Base-by-base conservation (phyloP, 148 eudicot genomes). In the Chenopodium formosanum region DNA sequence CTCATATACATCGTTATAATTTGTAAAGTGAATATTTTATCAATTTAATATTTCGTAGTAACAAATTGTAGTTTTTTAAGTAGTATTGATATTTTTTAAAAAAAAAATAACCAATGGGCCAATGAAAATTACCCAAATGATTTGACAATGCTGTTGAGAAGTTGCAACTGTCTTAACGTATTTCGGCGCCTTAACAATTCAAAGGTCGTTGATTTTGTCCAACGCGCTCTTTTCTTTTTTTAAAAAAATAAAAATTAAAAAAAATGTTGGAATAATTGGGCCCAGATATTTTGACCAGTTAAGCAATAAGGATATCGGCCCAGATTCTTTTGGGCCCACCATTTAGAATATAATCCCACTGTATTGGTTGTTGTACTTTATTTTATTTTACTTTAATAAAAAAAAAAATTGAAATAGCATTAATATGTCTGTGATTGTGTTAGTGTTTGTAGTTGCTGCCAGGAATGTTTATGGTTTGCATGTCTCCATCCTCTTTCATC, bases 171-270 rank as follows among this genome's bases (percentile, higher is more conserved):
- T 46, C 4, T 40, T 73, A 73, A 73, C 76, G 76, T 73, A 73
- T 77, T 77, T 77, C 79, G 70, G 79, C 79, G 79, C 70, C 70
- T 77, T 62, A 23, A 22, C 11, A 22, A 62, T 77, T 77, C 79
- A 77, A 77, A 77, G 56, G 31, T 77, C 29, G 52, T 52, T 75
- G 65, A 29, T 4, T 63, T 68, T 32, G n/a, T 65, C 14, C 60
- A 44, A 46, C 53, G 50, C n/a, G n/a, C 40, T 12, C 56, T 70
- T 56, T 70, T 16, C 22, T 13, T 31, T 10, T 0, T 34, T 71
- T 58, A 0, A 22, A 7, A 8, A 34, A 34, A 2, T 2, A 34
- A 34, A 34, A 34, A 3, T 34, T 2, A 34, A 34, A 34, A 34
- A 22, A 44, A 44, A 3, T n/a, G 56, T 46, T n/a, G 7, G 8